These are phyloP conservation scores for Gnaphalium uliginosum DNA, from an alignment of 129 eudicot genomes.

Conservation along the genomic window DNA sequence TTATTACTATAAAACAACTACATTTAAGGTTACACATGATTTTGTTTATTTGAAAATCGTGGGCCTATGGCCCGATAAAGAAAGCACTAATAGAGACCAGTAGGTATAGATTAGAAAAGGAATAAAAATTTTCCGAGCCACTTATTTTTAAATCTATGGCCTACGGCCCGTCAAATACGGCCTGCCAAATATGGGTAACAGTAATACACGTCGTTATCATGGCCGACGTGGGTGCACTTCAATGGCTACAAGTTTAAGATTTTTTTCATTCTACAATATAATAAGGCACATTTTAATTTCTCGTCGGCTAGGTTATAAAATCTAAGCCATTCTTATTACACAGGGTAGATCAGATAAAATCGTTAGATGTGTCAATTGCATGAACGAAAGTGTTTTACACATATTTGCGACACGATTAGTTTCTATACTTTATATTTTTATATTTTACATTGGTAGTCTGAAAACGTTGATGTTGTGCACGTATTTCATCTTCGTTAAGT, in stretches of 20 bases:
- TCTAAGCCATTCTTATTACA: neutral
- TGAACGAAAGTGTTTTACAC: too few relatives aligned
- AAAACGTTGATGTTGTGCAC: too few relatives aligned
- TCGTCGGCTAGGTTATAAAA: neutral
- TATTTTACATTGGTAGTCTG: too few relatives aligned
- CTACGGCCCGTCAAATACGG: neutral
- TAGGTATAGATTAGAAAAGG: neutral
- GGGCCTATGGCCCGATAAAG: conserved; percentile 31
- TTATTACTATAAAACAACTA: conserved; percentile 18
- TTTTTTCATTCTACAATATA: too few relatives aligned
- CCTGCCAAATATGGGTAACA: neutral
- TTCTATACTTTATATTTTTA: too few relatives aligned
- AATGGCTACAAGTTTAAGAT: neutral
- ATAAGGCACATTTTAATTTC: neutral
- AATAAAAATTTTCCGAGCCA: neutral
- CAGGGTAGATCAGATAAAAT: too few relatives aligned
- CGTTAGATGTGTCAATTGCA: too few relatives aligned
- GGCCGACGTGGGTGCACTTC: neutral
- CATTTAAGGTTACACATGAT: conserved; percentile 39
- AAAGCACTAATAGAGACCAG: conserved; percentile 18
- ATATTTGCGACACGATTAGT: too few relatives aligned
- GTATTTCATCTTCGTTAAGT: too few relatives aligned
- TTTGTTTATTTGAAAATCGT: conserved; percentile 16
- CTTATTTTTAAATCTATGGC: neutral
- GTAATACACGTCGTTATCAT: neutral